These are phyloP conservation scores for Aureococcus anophagefferens DNA, from an alignment of 108 stramenopile genomes.

Conservation along the genomic window DNA sequence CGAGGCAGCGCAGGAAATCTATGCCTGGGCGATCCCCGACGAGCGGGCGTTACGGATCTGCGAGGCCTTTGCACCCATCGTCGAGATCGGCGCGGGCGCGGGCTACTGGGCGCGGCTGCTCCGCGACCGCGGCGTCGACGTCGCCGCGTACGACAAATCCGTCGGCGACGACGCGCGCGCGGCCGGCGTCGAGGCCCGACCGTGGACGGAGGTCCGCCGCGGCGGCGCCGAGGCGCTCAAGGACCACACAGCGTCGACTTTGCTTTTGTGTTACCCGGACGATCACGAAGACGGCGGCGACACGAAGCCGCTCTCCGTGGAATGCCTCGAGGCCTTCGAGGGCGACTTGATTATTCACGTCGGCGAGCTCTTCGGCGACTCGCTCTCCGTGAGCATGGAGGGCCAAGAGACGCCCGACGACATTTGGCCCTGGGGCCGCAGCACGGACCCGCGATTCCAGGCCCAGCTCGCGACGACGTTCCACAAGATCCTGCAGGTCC, in stretches of 20 bases:
- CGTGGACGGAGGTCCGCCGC: neutral
- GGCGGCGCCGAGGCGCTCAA: slow-evolving; percentile 7
- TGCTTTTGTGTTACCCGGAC: slow-evolving; percentile 1
- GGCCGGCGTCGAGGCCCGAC: neutral
- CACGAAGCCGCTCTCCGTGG: no score
- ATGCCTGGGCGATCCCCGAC: no score
- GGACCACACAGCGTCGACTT: neutral
- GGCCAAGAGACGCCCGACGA: no score
- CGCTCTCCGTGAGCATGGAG: no score
- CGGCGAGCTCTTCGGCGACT: neutral
- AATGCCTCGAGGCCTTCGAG: neutral
- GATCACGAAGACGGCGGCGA: slow-evolving; percentile 6
- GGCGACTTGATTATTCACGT: neutral
- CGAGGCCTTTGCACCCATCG: neutral
- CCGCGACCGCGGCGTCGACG: neutral
- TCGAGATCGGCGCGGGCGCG: neutral
- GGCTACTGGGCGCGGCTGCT: neutral
- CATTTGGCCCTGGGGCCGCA: no score
- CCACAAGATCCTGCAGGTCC: neutral
- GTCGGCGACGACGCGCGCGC: neutral
- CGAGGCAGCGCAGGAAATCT: no score
- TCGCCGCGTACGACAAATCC: neutral
- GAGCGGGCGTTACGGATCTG: no score
- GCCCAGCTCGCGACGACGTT: neutral
- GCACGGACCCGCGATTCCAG: no score